Evolutionary conservation across 495 filamentous ascomycete species (phyloP), one percentile per base, ranked within the genome.

Genomic region (Tuber aestivum): DNA sequence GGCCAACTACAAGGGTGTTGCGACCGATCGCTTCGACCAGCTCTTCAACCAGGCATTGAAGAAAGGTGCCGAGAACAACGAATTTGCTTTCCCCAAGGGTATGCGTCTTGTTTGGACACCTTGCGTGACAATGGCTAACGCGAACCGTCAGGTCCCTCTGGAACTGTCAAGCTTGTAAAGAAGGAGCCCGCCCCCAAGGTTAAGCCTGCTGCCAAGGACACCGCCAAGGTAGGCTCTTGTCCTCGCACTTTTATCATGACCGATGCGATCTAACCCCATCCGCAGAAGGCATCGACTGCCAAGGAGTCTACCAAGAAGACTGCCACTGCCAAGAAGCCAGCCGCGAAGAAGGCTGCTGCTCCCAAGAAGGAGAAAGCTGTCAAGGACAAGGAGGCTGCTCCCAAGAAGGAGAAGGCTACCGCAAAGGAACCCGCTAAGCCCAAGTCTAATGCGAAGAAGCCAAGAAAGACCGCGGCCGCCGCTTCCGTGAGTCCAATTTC

Each of bases 21-120:
- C 90, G 72, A 88, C 86, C 45, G 90, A 91, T 81, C 87, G 87
- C 70, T 98, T 98, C 84, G 94, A 95, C 84, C 88, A 89, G 78
- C 91, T 95, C 81, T 94, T 99, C 90, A 98, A 97, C 89, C 91
- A 91, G 84, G 94, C 94, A 45, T 88, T 99, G 85, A 91, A 92
- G 87, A 84, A 88, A 75, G 95, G 95, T 85, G 95, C 94, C 79
- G 93, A 96, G 82, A 93, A 92, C 87, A 92, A 92, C 70, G 88
- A 93, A 77, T 98, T 98, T 85, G 88, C 89, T 76, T 94, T 96
- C 81, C 95, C 95, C 76, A 99, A 99, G 89, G 95, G 95, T 97
- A 89, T 83, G 91, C 87, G 74, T 72, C 70, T 74, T 38, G 37
- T 48, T 50, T 72, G 6, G 21, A 21, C 41, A 45, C 37, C 23